phyloP scores from a whole-genome alignment of 768 basidiomycete genomes.

The Aureoboletus auriporus region DNA sequence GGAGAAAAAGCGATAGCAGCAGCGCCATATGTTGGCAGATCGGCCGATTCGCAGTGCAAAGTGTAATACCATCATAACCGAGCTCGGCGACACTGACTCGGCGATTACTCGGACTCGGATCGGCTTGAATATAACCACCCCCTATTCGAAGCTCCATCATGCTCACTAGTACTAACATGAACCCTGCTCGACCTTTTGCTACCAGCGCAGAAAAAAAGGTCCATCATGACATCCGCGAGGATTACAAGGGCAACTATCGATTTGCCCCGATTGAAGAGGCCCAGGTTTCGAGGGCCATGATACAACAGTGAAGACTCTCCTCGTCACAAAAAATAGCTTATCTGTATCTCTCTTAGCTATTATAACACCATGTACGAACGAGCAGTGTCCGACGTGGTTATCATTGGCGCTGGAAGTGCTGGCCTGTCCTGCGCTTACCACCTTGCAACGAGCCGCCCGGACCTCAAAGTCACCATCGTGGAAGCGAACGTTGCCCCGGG shows the following conservation, averaged over 20 bases:
- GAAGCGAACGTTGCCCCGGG: conserved; percentile 80
- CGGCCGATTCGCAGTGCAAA: no score
- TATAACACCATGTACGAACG: conserved; percentile 71
- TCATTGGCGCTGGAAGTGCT: conserved; percentile 68
- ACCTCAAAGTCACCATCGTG: conserved; percentile 61
- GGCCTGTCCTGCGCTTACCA: conserved; percentile 74
- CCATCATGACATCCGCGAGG: conserved; percentile 23
- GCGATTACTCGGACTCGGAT: no score
- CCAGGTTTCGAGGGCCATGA: conserved; percentile 74
- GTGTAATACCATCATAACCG: no score
- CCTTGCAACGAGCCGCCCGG: conserved; percentile 62
- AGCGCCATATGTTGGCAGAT: no score
- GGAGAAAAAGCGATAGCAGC: no score
- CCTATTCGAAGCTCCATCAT: no score
- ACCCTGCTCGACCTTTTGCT: no score
- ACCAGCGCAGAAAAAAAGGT: background rate
- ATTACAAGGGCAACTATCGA: conserved; percentile 58
- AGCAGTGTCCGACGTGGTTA: conserved; percentile 72
- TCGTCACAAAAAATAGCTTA: background rate
- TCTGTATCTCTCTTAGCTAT: conserved; percentile 43
- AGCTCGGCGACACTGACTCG: no score
- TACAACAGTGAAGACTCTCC: conserved; percentile 46
- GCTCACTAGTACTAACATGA: no score
- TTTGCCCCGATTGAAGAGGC: conserved; percentile 76
- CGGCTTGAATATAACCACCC: no score